Base-by-base conservation (phyloP, 495 filamentous ascomycete genomes). In the Trypethelium eluteriae region DNA sequence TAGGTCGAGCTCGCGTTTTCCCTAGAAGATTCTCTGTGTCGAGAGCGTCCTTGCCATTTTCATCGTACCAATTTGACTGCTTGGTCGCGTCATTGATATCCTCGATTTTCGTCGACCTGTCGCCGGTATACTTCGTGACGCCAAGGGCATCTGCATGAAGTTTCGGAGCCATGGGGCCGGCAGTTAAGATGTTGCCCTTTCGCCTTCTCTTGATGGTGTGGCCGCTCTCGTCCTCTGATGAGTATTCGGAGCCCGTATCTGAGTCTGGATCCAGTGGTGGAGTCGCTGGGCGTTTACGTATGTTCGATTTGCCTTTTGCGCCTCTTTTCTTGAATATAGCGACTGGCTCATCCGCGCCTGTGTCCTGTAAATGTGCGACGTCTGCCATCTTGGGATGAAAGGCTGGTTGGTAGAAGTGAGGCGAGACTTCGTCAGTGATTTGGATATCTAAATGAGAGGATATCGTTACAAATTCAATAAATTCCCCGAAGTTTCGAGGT, bases 71-170 rank as follows among this genome's bases (percentile, higher is more conserved):
- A 74, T 95, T 89, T n/a, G 83, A 86, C 32, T 85, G 83, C 70
- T 95, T 96, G 4, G 94, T 98, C n/a, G 94, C 94, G 73, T 96
- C 93, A 74, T 92, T 92, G 66, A 82, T 84, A 66, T 81, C 78
- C 38, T 86, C 81, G 50, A 95, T 84, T 14, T 79, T 79, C 3
- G 79, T 74, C 62, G 78, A 82, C 35, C 83, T 80, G 69, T 87
- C 83, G 62, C 86, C 86, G 50, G 81, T 75, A 73, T 85, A 88
- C 66, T 84, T 78, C 38, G 86, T 83, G 32, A 82, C 77, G 38
- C 78, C 71, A 25, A 81, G 71, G n/a, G 83, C 79, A 39, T 76
- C 70, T 25, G 72, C 69, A 18, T 71, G 73, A 10, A 76, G 67
- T 69, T 82, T 77, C 2, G 76, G 64, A 7, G 78, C 73, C 1